Evolutionary conservation across 202 grass and related monocot genomes (phyloP).

Genomic region (Setaria italica): DNA sequence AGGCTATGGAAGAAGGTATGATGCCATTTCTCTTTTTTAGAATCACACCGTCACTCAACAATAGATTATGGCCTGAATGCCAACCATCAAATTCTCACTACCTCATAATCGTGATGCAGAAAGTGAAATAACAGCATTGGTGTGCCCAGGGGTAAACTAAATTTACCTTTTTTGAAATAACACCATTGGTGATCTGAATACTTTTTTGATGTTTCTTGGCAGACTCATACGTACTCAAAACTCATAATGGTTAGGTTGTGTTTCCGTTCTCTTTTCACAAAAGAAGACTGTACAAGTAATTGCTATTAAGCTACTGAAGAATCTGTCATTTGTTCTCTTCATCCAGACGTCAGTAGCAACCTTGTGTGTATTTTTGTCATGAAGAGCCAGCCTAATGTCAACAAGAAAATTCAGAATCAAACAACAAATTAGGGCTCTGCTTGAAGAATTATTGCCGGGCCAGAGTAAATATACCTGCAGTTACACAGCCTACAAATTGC

Average conservation of each 20-base stretch:
- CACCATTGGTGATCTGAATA: neutral
- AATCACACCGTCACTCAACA: too few relatives aligned
- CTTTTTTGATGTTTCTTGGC: neutral
- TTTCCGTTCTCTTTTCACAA: neutral
- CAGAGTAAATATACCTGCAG: constrained; percentile 33
- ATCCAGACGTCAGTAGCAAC: neutral
- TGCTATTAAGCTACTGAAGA: neutral
- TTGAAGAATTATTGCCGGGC: neutral
- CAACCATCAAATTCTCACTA: too few relatives aligned
- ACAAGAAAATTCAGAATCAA: neutral
- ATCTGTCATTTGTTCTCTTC: constrained; percentile 3
- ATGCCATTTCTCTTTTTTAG: too few relatives aligned
- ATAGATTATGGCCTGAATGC: too few relatives aligned
- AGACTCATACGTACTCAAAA: neutral
- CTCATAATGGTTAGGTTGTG: neutral
- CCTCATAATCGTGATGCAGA: too few relatives aligned
- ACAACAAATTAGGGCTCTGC: neutral
- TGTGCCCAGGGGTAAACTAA: too few relatives aligned
- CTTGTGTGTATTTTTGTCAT: neutral
- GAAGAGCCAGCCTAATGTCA: neutral
- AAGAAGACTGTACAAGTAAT: neutral
- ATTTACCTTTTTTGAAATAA: too few relatives aligned
- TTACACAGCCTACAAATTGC: constrained; percentile 18
- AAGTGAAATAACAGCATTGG: too few relatives aligned
- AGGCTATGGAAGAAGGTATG: too few relatives aligned